Evolutionary conservation across 1,284 basidiomycete species (phyloP).

Genomic region (Sanghuangporus baumii): DNA sequence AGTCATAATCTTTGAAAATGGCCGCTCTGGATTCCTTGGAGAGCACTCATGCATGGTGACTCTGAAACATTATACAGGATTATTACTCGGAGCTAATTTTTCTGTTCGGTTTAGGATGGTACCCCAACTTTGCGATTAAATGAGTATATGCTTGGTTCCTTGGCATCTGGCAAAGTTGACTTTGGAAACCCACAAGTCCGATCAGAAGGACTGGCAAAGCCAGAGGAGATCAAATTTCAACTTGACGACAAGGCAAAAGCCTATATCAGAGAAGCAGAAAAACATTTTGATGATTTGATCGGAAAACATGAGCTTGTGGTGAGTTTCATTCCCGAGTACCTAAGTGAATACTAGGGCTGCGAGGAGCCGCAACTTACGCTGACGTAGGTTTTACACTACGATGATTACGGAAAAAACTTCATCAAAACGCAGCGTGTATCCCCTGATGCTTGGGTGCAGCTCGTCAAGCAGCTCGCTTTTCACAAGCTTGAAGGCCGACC

Average conservation of each 20-base stretch:
- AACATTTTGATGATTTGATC: constrained; percentile 76
- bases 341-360: background rate
- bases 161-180: constrained; percentile 78
- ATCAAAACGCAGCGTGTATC: constrained; percentile 90
- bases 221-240: constrained; percentile 70
- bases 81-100: constrained; percentile 15
- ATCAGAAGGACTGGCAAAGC: constrained; percentile 46
- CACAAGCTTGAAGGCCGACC: constrained; percentile 80
- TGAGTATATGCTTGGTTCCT: constrained; percentile 84
- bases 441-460: constrained; percentile 93
- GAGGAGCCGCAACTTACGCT: background rate
- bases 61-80: background rate
- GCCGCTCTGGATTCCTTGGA: constrained; percentile 87
- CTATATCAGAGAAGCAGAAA: constrained; percentile 51
- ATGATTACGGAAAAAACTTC: constrained; percentile 84
- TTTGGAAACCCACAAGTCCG: constrained; percentile 43
- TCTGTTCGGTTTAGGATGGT: constrained; percentile 55
- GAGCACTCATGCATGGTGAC: constrained; percentile 83
- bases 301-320: constrained; percentile 79
- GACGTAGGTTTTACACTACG: constrained; percentile 73
- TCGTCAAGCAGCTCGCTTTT: constrained; percentile 95
- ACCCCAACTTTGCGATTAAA: constrained; percentile 94
- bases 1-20: constrained; percentile 93
- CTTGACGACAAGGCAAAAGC: constrained; percentile 54
- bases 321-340: constrained; percentile 21